phyloP scores from a whole-genome alignment of 345 rosid species.

The Crucihimalaya himalaica region DNA sequence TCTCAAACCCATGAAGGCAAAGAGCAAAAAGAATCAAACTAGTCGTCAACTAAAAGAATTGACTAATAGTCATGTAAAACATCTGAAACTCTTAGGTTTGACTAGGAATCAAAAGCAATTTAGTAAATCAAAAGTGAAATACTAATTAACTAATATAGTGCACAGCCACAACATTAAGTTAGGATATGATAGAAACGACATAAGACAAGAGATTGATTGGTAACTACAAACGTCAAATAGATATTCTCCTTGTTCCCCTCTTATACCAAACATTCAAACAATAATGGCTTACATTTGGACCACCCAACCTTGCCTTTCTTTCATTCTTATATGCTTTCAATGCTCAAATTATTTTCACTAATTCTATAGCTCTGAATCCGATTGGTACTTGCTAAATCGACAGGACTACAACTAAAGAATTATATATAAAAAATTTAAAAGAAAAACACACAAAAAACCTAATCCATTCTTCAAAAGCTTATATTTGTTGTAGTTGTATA shows the following conservation, averaged over 20 bases:
- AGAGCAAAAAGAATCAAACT: conserved; percentile 13
- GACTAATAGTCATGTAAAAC: conserved; percentile 32
- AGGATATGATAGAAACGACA: conserved; percentile 39
- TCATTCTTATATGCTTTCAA: conserved; percentile 28
- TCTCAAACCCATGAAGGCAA: background rate
- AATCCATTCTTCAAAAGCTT: background rate
- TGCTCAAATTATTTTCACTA: conserved; percentile 16
- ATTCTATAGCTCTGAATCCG: conserved; percentile 5
- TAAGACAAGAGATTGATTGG: conserved; percentile 39
- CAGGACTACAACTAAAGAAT: background rate
- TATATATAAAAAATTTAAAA: too few species aligned
- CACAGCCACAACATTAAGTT: conserved; percentile 25
- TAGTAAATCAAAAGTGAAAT: conserved; percentile 9
- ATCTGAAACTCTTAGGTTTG: conserved; percentile 29
- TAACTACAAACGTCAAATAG: conserved; percentile 39
- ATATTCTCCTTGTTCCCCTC: conserved; percentile 43
- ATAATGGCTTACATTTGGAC: conserved; percentile 40
- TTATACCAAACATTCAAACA: conserved; percentile 36
- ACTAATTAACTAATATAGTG: conserved; percentile 25
- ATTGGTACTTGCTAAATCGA: background rate
- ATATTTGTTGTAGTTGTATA: background rate
- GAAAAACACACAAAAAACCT: background rate
- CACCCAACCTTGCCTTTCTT: conserved; percentile 37
- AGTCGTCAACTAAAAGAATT: conserved; percentile 10
- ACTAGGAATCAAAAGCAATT: conserved; percentile 27